Percentiles rank a stretch among this genome's conserved stretches.
Evolutionary conservation across 805 yeast genomes (phyloP).

Genomic region (Wickerhamomyces ciferrii): DNA sequence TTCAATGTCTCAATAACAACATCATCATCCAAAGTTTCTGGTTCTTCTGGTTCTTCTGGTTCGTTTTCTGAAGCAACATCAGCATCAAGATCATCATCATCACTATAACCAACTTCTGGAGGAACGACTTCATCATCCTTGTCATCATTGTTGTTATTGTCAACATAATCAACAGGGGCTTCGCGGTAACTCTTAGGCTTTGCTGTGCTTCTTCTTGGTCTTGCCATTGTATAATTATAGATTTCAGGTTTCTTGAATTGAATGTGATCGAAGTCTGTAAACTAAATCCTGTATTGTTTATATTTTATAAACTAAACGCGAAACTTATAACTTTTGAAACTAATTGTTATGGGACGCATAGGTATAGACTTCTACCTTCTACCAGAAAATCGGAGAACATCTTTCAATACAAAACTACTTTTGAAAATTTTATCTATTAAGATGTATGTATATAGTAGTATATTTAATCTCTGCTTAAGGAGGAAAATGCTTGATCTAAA

Average conservation of each 20-base stretch:
- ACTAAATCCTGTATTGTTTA: not conserved
- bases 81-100: conserved; percentile 6
- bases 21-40: conserved; percentile 5
- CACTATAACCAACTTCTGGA: conserved; percentile 2
- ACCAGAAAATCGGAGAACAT: conserved; percentile 21
- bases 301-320: not conserved
- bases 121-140: conserved; percentile 2
- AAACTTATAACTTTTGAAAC: not conserved
- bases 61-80: conserved; percentile 10
- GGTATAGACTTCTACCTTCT: conserved; percentile 31
- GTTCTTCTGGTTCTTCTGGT: conserved; percentile 4
- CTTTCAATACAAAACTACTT: not conserved
- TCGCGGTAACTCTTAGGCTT: not conserved
- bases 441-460: no score
- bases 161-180: not conserved
- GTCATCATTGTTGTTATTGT: conserved; percentile 1
- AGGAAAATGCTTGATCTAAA: conserved; percentile 49
- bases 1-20: conserved; percentile 3
- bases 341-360: not conserved
- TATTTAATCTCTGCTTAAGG: no score
- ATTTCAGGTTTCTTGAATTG: not conserved
- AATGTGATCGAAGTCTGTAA: no score
- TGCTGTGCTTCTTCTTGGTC: not conserved
- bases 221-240: not conserved
- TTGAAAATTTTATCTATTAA: no score